These are phyloP conservation scores for Phytophthora pisi DNA, from an alignment of 352 stramenopile species.

Conservation along the genomic window DNA sequence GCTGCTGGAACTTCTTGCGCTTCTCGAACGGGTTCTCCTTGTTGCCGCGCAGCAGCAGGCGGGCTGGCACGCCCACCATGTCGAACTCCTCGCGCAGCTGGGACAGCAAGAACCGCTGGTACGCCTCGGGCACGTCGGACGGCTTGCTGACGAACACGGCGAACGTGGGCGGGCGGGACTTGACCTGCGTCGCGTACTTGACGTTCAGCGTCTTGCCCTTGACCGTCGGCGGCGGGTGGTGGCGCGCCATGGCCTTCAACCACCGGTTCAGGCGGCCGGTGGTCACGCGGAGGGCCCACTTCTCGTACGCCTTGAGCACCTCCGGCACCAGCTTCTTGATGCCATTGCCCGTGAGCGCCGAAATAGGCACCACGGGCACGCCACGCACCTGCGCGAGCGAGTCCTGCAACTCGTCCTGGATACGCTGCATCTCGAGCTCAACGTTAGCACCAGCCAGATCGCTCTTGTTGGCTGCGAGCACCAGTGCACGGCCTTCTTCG, in stretches of 20 bases:
- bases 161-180: slow-evolving; percentile 81
- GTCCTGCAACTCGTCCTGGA: slow-evolving; percentile 71
- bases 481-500: slow-evolving; percentile 75
- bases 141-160: slow-evolving; percentile 85
- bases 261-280: slow-evolving; percentile 82
- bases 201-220: slow-evolving; percentile 87
- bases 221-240: slow-evolving; percentile 81
- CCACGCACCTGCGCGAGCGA: slow-evolving; percentile 80
- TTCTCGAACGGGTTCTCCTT: slow-evolving; percentile 87
- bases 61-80: slow-evolving; percentile 82
- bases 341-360: slow-evolving; percentile 71
- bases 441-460: slow-evolving; percentile 55
- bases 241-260: slow-evolving; percentile 83
- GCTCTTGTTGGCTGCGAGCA: slow-evolving; percentile 83
- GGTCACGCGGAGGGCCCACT: slow-evolving; percentile 80
- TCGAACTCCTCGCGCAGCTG: slow-evolving; percentile 87
- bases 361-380: slow-evolving; percentile 82
- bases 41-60: slow-evolving; percentile 77
- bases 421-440: slow-evolving; percentile 66
- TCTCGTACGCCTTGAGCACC: slow-evolving; percentile 85
- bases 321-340: slow-evolving; percentile 82
- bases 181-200: slow-evolving; percentile 90
- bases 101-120: slow-evolving; percentile 77
- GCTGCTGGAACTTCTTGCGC: slow-evolving; percentile 84
- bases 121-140: slow-evolving; percentile 73